Evolutionary conservation across 192 early-diverging fungal species (phyloP), one percentile per base, ranked within the genome.

Genomic region (Entrophospora sp.): DNA sequence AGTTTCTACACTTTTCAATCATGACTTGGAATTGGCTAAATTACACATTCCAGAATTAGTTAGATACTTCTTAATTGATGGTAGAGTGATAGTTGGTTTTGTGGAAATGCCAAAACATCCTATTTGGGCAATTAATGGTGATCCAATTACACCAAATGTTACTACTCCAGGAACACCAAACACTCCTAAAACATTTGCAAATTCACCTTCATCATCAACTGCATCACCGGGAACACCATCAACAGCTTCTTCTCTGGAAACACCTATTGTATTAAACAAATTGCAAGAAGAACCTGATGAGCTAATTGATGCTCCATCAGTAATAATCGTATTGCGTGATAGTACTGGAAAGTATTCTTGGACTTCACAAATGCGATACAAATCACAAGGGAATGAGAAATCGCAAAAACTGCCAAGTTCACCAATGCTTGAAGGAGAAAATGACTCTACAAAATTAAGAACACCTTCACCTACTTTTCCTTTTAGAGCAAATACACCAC

Each of bases 341-440:
- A 72, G 83, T 7, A 84, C 75, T 18, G 90, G 90, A 24, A 85
- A 80, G 64, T 87, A 86, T 64, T 81, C 83, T 0, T 92, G 88
- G 88, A 77, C 77, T 30, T 69, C 77, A 20, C 71, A 73, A 35
- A 71, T 86, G 14, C 67, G 75, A 44, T 89, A 88, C 68, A 64
- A 67, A 14, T 8, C 16, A 9, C 35, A 38, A 25, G 20, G 8
- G 31, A 18, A 31, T 28, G 48, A 65, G n/a, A n/a, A n/a, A n/a
- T n/a, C n/a, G n/a, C n/a, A n/a, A n/a, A n/a, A n/a, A n/a, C n/a
- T n/a, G n/a, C n/a, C n/a, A n/a, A n/a, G n/a, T n/a, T n/a, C n/a
- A n/a, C n/a, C n/a, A n/a, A n/a, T n/a, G n/a, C n/a, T n/a, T n/a
- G n/a, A n/a, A n/a, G n/a, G n/a, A n/a, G n/a, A n/a, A n/a, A n/a